phyloP scores from a whole-genome alignment of 331 rosid species.

The Acacia pycnantha region DNA sequence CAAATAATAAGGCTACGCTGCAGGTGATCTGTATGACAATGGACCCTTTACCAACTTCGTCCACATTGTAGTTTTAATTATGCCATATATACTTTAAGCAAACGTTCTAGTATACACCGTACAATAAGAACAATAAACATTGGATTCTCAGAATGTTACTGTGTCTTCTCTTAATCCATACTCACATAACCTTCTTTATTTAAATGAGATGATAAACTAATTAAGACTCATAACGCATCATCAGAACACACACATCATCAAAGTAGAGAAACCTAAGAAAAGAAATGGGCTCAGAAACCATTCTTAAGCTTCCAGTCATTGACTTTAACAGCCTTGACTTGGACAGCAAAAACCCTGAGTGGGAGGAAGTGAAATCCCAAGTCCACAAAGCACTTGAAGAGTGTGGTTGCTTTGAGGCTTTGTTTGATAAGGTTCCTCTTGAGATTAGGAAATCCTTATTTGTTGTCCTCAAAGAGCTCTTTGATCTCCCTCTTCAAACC shows the following conservation, averaged over 20 bases:
- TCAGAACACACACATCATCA: neutral
- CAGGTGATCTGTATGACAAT: neutral
- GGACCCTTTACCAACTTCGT: neutral
- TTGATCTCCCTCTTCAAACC: slow-evolving; percentile 68
- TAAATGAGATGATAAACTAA: neutral
- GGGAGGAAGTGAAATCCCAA: slow-evolving; percentile 54
- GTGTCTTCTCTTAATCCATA: neutral
- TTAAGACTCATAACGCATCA: neutral
- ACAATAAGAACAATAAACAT: neutral
- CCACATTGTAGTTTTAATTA: neutral
- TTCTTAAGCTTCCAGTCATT: slow-evolving; percentile 34
- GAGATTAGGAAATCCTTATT: slow-evolving; percentile 42
- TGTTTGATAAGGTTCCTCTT: slow-evolving; percentile 44
- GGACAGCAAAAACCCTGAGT: slow-evolving; percentile 33
- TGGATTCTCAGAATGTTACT: neutral
- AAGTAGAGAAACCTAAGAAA: slow-evolving; percentile 4
- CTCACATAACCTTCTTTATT: neutral
- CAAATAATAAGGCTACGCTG: neutral
- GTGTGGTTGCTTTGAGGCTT: slow-evolving; percentile 70
- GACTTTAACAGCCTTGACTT: slow-evolving; percentile 30
- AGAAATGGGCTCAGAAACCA: slow-evolving; percentile 43
- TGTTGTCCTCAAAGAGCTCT: slow-evolving; percentile 41
- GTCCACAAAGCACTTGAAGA: slow-evolving; percentile 58
- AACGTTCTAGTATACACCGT: neutral
- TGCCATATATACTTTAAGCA: neutral